Evolutionary conservation across 1,139 yeast species (phyloP).

Genomic region (Keqinozyma sinolaborantium): DNA sequence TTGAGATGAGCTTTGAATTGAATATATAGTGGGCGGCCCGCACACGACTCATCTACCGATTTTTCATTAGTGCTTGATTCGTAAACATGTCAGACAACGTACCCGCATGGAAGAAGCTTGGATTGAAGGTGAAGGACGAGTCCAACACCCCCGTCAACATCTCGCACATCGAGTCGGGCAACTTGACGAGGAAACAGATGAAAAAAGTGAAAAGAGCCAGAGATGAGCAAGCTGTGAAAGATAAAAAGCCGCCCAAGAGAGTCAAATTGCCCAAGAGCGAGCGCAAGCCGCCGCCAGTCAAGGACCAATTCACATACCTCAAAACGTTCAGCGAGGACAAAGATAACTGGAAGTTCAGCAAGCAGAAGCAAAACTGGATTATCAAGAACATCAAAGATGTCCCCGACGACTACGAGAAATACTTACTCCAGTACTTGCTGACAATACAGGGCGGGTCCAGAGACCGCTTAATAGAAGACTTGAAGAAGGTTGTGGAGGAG

Average conservation of each 20-base stretch:
- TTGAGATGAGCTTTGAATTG: background rate
- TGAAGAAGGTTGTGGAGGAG: constrained; percentile 40
- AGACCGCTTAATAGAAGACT: constrained; percentile 52
- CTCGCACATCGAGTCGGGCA: constrained; percentile 44
- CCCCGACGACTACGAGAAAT: constrained; percentile 54
- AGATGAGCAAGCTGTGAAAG: constrained; percentile 21
- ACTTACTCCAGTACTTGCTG: constrained; percentile 54
- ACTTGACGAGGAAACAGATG: constrained; percentile 43
- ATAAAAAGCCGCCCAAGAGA: constrained; percentile 68
- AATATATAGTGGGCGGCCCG: background rate
- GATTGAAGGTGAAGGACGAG: constrained; percentile 55
- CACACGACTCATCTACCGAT: background rate
- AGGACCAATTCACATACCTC: constrained; percentile 76
- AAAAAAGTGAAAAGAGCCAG: constrained; percentile 39
- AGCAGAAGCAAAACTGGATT: constrained; percentile 93
- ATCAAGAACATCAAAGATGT: constrained; percentile 60
- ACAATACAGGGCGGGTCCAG: constrained; percentile 76
- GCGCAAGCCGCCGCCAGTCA: constrained; percentile 72
- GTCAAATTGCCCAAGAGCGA: constrained; percentile 72
- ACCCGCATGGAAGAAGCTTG: constrained; percentile 93
- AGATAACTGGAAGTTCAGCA: constrained; percentile 84
- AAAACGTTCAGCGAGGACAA: constrained; percentile 60
- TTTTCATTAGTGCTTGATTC: too few species aligned
- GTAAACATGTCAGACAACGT: constrained; percentile 16
- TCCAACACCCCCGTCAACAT: constrained; percentile 40